Base-by-base conservation (phyloP, 1,284 basidiomycete species). In the Tylopilus sp. region DNA sequence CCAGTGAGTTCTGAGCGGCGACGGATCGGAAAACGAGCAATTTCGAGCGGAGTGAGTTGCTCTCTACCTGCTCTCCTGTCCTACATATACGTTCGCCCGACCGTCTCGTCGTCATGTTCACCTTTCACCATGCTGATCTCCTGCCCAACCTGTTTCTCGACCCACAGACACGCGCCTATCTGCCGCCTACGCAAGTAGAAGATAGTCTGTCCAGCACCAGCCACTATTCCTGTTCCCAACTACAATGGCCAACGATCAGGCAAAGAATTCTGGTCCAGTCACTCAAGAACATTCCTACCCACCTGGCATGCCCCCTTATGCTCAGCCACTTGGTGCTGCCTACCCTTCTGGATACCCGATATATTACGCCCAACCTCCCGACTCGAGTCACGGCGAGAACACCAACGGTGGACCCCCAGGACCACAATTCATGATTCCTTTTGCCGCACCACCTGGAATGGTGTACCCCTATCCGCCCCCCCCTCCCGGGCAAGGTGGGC, bases 381-480 rank as follows among this genome's bases (percentile, higher is more conserved):
- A 65, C 37, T 36, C 65, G 4, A 58, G 39, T 39, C 55, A 68
- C 47, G 58, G 74, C 53, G 76, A 79, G 49, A 75, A 74, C 39
- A 63, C 70, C 54, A 75, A 73, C 35, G 74, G 74, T 37, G 68
- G 58, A 4, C 70, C 74, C 15, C 71, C 73, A 25, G 74, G 68
- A n/a, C 69, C 72, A 2, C 72, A 69, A 13, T 82, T 77, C 56
- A 73, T 80, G 69, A 77, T 84, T 69, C 69, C 70, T 10, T 75
- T 65, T 57, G 75, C 60, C 55, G 75, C 72, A 3, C 71, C 72
- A 3, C 81, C 78, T n/a, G 82, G 81, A 43, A 75, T 86, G 70
- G 71, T 86, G 39, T 84, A 82, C 53, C 79, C 79, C 18, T 84
- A 82, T 56, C 74, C 78, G 0, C 66, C 74, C 42, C 66, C 63